Evolutionary conservation across 108 stramenopile genomes (phyloP), one percentile per base, ranked within the genome.

Genomic region (Skeletonema costatum): DNA sequence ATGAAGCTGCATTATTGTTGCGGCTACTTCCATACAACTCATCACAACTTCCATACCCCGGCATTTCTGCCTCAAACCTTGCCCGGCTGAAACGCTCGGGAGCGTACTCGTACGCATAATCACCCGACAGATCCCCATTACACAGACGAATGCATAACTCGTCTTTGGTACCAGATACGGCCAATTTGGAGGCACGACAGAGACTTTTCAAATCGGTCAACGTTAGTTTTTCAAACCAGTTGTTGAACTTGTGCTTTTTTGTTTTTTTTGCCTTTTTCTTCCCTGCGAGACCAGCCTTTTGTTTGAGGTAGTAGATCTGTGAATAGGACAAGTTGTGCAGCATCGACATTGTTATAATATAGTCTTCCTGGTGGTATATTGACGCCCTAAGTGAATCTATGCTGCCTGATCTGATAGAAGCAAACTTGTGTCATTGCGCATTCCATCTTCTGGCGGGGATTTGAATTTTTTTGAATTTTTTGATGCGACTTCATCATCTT

Each of bases 161-260:
- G 17, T 32, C 68, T 51, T 69, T 69, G n/a, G 68, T 69, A 62
- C 68, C 68, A 61, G 68, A 69, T 2, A 69, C 68, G 60, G 68
- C 3, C 21, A 64, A 25, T 32, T 51, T 32, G 29, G 68, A 17
- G 13, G 60, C 60, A 4, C 60, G n/a, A n/a, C 60, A 61, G 21
- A 61, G 60, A 61, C 32, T 35, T 6, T 61, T 61, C 13, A 61
- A 16, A 29, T 61, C 60, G 25, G 12, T 33, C 16, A 61, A n/a
- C 1, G 13, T 31, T 3, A 25, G 5, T 16, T 61, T 61, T 5
- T 61, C 60, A 61, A 61, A 61, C 60, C 60, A 61, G 35, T 67
- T 67, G 13, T 62, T 29, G 4, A 56, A 62, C 53, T 59, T 67
- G 19, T 36, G 35, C 44, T 46, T 46, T 46, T 46, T 16, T 13